These are phyloP conservation scores for Rhizopogon sp. DNA, from an alignment of 768 basidiomycete species.

Conservation along the genomic window DNA sequence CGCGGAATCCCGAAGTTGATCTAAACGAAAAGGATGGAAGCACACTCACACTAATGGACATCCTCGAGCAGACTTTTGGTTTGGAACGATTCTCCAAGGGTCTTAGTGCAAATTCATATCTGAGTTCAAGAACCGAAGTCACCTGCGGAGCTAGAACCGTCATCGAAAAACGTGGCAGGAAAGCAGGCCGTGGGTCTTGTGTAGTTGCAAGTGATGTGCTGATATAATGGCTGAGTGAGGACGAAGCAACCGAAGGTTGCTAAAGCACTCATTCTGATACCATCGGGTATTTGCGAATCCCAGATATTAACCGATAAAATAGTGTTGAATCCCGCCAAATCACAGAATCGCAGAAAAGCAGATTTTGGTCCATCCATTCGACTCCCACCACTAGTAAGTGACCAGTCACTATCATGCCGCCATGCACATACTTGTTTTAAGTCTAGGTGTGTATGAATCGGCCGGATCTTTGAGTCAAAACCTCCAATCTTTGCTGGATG, in stretches of 20 bases:
- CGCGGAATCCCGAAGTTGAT: background rate
- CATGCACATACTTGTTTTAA: background rate
- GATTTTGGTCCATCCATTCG: too few relatives aligned
- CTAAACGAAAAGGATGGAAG: background rate
- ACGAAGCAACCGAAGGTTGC: too few relatives aligned
- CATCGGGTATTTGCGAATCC: too few relatives aligned
- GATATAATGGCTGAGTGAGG: too few relatives aligned
- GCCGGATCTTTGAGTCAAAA: slow-evolving; percentile 32
- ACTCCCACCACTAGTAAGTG: background rate
- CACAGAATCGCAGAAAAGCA: background rate
- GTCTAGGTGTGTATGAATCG: slow-evolving; percentile 14
- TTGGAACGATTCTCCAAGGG: background rate
- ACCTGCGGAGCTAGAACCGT: too few relatives aligned
- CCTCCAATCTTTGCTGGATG: slow-evolving; percentile 40
- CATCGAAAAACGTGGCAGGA: too few relatives aligned
- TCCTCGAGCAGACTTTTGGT: background rate
- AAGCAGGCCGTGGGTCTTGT: too few relatives aligned
- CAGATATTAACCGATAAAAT: too few relatives aligned
- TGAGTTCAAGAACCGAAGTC: background rate
- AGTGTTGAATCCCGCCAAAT: background rate
- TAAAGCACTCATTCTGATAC: too few relatives aligned
- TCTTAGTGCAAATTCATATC: background rate
- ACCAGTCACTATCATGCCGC: background rate
- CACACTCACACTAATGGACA: background rate
- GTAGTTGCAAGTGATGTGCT: too few relatives aligned